phyloP scores from a whole-genome alignment of 768 basidiomycete species.

The Calocera viscosa region DNA sequence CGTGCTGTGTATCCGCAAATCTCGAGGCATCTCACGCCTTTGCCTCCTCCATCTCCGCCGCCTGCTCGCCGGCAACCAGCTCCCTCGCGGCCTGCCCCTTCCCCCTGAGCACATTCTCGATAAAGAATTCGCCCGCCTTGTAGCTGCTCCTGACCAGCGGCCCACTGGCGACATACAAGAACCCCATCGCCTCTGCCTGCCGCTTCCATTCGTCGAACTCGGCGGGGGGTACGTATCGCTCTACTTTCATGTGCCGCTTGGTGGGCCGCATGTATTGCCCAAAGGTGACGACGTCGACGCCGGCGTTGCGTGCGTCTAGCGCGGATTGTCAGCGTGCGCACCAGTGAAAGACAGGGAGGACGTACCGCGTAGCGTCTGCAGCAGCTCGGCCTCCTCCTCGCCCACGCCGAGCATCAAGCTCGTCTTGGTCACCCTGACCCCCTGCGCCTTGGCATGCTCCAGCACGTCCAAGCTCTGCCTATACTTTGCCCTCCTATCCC shows the following conservation, averaged over 20 bases:
- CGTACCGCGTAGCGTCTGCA: conserved; percentile 70
- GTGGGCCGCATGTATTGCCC: conserved; percentile 99
- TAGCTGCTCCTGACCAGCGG: conserved; percentile 93
- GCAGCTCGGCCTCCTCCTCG: conserved; percentile 70
- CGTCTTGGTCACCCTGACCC: conserved; percentile 85
- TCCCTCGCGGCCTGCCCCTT: no score
- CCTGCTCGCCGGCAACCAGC: no score
- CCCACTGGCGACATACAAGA: conserved; percentile 93
- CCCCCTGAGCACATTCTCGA: conserved; percentile 94
- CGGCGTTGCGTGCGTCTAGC: conserved; percentile 69
- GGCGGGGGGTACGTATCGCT: conserved; percentile 84
- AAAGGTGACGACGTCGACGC: conserved; percentile 96
- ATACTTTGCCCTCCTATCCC: conserved; percentile 77
- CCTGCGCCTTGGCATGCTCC: conserved; percentile 68
- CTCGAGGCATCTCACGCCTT: no score
- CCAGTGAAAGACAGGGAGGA: conserved; percentile 4
- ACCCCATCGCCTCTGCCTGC: conserved; percentile 84
- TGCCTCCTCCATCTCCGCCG: no score
- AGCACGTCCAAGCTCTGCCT: conserved; percentile 67
- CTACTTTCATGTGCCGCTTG: conserved; percentile 98
- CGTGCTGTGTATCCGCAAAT: no score
- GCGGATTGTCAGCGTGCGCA: background rate
- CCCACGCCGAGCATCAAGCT: conserved; percentile 98
- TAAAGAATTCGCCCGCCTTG: conserved; percentile 96
- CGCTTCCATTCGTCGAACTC: conserved; percentile 89